Conservation (phyloP, 2,329 filamentous ascomycete genomes). For the Fusarium goolgardi region DNA sequence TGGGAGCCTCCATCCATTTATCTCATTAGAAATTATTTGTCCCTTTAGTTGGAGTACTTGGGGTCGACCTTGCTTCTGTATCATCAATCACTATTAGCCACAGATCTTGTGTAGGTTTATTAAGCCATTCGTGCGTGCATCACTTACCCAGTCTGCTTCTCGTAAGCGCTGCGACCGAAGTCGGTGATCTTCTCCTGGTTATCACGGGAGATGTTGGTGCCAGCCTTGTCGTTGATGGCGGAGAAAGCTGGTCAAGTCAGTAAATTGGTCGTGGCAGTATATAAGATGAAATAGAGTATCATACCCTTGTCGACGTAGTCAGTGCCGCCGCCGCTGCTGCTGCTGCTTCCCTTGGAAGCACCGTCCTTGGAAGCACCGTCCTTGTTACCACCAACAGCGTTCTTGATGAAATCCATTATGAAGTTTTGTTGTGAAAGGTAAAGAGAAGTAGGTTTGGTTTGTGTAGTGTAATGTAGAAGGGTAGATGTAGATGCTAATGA, state of each 20-base stretch:
- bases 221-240: constrained; percentile 50
- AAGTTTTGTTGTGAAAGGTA: constrained; percentile 7
- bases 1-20: constrained; percentile 14
- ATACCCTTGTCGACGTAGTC: constrained; percentile 57
- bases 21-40: constrained; percentile 22
- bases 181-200: constrained; percentile 57
- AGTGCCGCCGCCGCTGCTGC: constrained; percentile 10
- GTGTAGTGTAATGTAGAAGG: constrained; percentile 1
- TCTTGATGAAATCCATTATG: constrained; percentile 55
- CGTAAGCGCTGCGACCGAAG: constrained; percentile 50
- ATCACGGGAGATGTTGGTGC: constrained; percentile 50
- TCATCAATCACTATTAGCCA: constrained; percentile 14
- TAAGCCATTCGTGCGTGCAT: not conserved
- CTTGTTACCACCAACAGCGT: constrained; percentile 32
- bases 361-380: constrained; percentile 14
- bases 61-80: constrained; percentile 40
- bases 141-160: constrained; percentile 54
- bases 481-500: not conserved
- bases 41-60: constrained; percentile 53
- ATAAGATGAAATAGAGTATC: not conserved
- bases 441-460: not conserved
- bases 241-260: constrained; percentile 45
- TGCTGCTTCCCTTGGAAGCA: not conserved
- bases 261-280: too few relatives aligned
- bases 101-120: not conserved